Evolutionary conservation across 2,329 filamentous ascomycete species (phyloP), one percentile per base, ranked within the genome.

Genomic region (Xylariales sp.): DNA sequence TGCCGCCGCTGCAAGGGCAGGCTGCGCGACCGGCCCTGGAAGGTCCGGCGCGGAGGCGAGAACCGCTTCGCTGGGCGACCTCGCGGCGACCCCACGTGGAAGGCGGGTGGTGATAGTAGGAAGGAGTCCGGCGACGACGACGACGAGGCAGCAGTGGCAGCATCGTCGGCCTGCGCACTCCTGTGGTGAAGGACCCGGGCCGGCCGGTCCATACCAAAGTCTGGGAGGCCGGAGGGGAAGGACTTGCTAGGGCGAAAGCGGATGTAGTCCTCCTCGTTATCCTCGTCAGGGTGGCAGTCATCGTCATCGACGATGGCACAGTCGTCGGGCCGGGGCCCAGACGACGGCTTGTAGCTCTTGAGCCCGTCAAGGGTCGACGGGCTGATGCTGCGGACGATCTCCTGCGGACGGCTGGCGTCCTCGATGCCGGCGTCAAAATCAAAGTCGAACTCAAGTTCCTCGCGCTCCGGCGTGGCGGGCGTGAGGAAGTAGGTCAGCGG

Each of bases 401-500:
- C 64, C 19, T 59, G 54, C 4, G 69, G 67, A 4, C 62, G 62
- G 41, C 59, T 66, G 38, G 61, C 53, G 47, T 73, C 67, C 50
- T 78, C 73, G 52, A 79, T 79, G 39, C 75, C 74, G 25, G 75
- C 75, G 50, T 78, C 74, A 47, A 76, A 70, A 34, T 63, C 56
- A 44, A 69, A 66, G 46, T 74, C 70, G 53, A 70, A 65, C 45
- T 61, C 61, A 30, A 62, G 55, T 28, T 66, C 62, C 15, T 70
- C 64, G 20, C 67, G 50, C 10, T 60, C 58, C 1, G 69, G 62
- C 0, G 66, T 60, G 2, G 74, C 70, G 2, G 57, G 55, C 3
- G 73, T 76, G 29, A 78, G 64, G 46, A 78, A 79, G 53, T 74
- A 77, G 33, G 65, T 70, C 36, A 78, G 62, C 13, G 75, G 74